Conservation (phyloP, 2,329 filamentous ascomycete genomes). For the Colletotrichum endophyticum region DNA sequence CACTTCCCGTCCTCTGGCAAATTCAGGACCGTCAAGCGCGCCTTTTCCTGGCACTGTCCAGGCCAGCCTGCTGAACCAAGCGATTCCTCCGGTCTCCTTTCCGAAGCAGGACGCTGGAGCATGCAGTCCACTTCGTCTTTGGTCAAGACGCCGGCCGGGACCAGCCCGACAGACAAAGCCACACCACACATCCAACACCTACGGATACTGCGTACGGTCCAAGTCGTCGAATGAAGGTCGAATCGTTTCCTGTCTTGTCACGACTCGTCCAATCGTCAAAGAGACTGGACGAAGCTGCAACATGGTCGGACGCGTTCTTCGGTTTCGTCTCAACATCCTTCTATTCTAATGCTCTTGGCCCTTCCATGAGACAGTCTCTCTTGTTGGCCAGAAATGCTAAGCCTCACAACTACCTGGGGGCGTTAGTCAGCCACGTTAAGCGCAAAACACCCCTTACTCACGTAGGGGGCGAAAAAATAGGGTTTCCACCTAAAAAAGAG, state of each 20-base stretch:
- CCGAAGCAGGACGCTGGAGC: not conserved
- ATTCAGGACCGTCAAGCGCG: slow-evolving; percentile 5
- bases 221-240: not conserved
- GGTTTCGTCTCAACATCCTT: slow-evolving; percentile 17
- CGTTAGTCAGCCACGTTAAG: no score
- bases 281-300: slow-evolving; percentile 18
- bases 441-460: no score
- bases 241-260: slow-evolving; percentile 6
- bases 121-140: not conserved
- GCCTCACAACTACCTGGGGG: not conserved
- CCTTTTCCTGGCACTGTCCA: not conserved
- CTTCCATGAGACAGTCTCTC: not conserved
- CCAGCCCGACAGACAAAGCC: not conserved
- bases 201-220: not conserved
- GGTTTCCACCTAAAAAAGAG: no score
- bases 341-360: not conserved
- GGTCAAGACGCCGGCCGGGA: not conserved
- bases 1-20: slow-evolving; percentile 11
- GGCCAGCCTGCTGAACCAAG: not conserved
- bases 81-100: not conserved
- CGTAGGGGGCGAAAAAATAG: no score
- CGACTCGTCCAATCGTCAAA: not conserved
- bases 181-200: not conserved
- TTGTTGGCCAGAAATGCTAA: not conserved
- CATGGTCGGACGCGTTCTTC: slow-evolving; percentile 17